Evolutionary conservation across 306 rosid species (phyloP).

Genomic region (Quercus bicolor): DNA sequence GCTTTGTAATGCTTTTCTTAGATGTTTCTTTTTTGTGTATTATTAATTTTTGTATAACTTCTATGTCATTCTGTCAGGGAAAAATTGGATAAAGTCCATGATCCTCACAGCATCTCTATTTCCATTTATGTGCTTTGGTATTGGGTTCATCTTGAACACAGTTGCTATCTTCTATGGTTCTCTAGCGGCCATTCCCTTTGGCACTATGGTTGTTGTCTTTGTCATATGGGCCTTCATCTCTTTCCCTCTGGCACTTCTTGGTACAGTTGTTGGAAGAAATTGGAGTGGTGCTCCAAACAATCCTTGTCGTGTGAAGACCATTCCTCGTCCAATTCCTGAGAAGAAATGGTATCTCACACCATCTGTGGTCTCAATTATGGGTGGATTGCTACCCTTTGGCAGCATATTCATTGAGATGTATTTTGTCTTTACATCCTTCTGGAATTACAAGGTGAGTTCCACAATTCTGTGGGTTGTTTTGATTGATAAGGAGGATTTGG

Average conservation of each 20-base stretch:
- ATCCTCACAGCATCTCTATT: slow-evolving; percentile 95
- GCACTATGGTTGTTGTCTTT: slow-evolving; percentile 96
- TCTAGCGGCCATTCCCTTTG: slow-evolving; percentile 98
- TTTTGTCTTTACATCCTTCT: slow-evolving; percentile 98
- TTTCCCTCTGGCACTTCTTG: slow-evolving; percentile 98
- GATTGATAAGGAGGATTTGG: background rate
- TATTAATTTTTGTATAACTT: slow-evolving; percentile 4
- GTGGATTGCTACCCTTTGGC: slow-evolving; percentile 98
- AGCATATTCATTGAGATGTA: slow-evolving; percentile 99
- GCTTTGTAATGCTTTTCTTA: slow-evolving; percentile 12
- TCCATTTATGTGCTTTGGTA: slow-evolving; percentile 96
- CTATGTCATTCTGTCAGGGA: slow-evolving; percentile 50
- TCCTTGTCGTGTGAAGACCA: slow-evolving; percentile 98
- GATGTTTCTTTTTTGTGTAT: slow-evolving; percentile 19
- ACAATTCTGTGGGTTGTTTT: background rate
- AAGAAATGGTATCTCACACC: slow-evolving; percentile 99
- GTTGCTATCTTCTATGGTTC: slow-evolving; percentile 97
- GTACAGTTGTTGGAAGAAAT: slow-evolving; percentile 98
- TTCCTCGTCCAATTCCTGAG: slow-evolving; percentile 99
- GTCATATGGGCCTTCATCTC: slow-evolving; percentile 99
- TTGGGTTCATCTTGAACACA: slow-evolving; percentile 89
- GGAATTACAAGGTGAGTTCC: slow-evolving; percentile 77
- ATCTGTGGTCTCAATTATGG: slow-evolving; percentile 95
- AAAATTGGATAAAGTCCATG: slow-evolving; percentile 97
- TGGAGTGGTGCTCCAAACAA: slow-evolving; percentile 99